Evolutionary conservation across 148 eudicot species (phyloP).

Genomic region (Nyssa sinensis): DNA sequence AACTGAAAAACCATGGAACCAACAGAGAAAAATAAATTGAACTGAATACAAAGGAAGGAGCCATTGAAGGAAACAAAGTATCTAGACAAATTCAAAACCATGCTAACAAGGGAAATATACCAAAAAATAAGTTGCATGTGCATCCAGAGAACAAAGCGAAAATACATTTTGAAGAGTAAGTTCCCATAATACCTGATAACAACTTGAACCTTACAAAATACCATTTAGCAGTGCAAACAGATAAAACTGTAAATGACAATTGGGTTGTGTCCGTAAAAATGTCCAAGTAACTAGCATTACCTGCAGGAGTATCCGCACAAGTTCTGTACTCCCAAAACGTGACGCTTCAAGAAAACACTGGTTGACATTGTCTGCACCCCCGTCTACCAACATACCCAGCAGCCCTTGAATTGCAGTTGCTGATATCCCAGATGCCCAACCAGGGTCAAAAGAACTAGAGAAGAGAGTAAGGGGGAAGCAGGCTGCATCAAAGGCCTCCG

Average conservation of each 20-base stretch:
- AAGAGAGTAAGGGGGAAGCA: constrained; percentile 99
- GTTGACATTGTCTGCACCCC: constrained; percentile 98
- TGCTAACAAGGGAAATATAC: no score
- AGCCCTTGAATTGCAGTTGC: constrained; percentile 91
- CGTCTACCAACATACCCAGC: constrained; percentile 86
- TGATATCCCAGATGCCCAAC: constrained; percentile 95
- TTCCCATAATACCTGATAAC: neutral
- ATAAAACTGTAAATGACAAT: neutral
- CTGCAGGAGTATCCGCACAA: constrained; percentile 93
- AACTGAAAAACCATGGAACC: no score
- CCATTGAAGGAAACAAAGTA: no score
- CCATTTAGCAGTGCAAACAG: neutral
- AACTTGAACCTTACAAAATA: neutral
- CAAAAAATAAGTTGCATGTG: no score
- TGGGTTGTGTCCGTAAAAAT: neutral
- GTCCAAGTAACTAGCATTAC: constrained; percentile 34
- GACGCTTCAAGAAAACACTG: constrained; percentile 99
- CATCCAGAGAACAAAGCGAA: no score
- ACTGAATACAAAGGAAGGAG: no score
- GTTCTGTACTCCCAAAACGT: constrained; percentile 97
- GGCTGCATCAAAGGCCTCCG: constrained; percentile 99
- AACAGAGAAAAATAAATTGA: no score
- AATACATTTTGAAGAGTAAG: no score
- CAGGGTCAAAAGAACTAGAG: constrained; percentile 93
- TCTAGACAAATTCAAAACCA: no score